Base-by-base conservation (phyloP, 768 basidiomycete species). In the Lactifluus subvellereus region DNA sequence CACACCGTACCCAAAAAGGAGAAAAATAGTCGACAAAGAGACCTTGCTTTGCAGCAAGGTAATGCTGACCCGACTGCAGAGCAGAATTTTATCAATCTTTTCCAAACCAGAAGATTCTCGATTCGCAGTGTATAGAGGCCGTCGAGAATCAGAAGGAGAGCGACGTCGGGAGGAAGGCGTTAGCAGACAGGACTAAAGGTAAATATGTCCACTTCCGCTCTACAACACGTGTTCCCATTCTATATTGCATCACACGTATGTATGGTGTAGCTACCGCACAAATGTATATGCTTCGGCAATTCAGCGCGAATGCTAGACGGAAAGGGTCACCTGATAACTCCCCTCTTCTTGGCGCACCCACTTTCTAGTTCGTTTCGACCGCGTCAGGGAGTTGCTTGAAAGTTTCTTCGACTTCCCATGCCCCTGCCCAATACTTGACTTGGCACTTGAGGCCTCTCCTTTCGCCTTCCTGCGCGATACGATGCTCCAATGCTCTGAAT, bases 111-210 rank as follows among this genome's bases (percentile, higher is more conserved):
- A 95, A 93, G 77, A 88, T 86, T 4, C 83, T 99, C 53, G 95
- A 98, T 75, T 79, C 82, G 8, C 96, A 98, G 65, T 95, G 94
- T 4, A 81, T 98, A 38, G 95, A 98, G 75, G 81, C 98, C 13
- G 95, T 99, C 27, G 94, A 98, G 80, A 95, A 94, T 76, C 95
- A 98, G 80, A 99, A 98, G 78, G 96, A 98, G 78, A 93, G 90
- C 67, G 81, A 98, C 49, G 80, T 99, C 3, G 94, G 94, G 10
- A 83, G 97, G 48, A 99, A 98, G 75, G 89, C 87, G 58, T 80
- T 99, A 22, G 92, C 96, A 1, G 97, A 98, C 77, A 88, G 90
- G 73, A 99, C 97, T 0, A 91, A 96, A 79, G 96, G 96, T 90
- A n/a, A 2, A 32, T 10, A 18, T 20, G 22, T n/a, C 74, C 16